Percentiles rank a stretch among this genome's conserved stretches.
Evolutionary conservation across 768 basidiomycete genomes (phyloP).

Genomic region (Lentinula raphanica): DNA sequence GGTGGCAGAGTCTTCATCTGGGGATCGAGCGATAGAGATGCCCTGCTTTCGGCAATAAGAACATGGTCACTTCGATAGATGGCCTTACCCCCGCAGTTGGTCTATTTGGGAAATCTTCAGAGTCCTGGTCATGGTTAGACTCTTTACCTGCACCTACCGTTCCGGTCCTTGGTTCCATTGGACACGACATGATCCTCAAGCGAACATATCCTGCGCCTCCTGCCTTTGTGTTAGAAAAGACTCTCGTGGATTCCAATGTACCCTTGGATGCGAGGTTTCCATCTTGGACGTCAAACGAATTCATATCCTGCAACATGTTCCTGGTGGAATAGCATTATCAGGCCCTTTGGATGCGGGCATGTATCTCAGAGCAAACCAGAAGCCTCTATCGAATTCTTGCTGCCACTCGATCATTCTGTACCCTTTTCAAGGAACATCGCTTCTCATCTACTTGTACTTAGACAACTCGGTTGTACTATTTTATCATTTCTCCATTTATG

Average conservation of each 20-base stretch:
- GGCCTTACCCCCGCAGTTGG: slow-evolving; percentile 7
- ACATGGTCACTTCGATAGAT: slow-evolving; percentile 20
- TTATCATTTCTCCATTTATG: not conserved
- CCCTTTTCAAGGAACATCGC: not conserved
- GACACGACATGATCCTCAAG: not conserved
- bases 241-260: not conserved
- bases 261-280: not conserved
- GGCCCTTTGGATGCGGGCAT: not conserved
- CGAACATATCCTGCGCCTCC: not conserved
- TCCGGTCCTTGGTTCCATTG: not conserved
- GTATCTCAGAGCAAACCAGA: not conserved
- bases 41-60: slow-evolving; percentile 42
- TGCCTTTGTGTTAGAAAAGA: not conserved
- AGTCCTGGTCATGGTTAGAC: slow-evolving; percentile 21
- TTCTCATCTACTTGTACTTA: not conserved
- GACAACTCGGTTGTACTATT: not conserved
- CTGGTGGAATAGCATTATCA: not conserved
- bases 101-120: slow-evolving; percentile 6
- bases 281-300: not conserved
- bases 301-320: not conserved
- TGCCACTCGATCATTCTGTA: not conserved
- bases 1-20: slow-evolving; percentile 46
- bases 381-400: not conserved
- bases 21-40: slow-evolving; percentile 55
- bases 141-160: not conserved